These are phyloP conservation scores for Daucus carota DNA, from an alignment of 129 eudicot species.

Conservation along the genomic window DNA sequence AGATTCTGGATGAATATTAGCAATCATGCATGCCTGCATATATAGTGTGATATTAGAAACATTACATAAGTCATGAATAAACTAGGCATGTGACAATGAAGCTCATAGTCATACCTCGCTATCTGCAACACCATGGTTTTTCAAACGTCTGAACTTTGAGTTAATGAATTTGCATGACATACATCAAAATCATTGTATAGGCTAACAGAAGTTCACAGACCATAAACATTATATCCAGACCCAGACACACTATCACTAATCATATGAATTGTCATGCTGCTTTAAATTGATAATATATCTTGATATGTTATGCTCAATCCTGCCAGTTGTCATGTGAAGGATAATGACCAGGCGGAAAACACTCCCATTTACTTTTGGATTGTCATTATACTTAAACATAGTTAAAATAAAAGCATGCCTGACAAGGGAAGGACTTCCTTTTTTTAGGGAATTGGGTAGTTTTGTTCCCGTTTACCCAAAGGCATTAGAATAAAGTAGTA, in stretches of 20 bases:
- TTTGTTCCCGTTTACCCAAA: neutral
- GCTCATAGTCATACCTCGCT: constrained; percentile 58
- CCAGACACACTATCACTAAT: neutral
- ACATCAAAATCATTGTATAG: neutral
- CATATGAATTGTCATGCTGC: neutral
- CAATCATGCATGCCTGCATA: constrained; percentile 73
- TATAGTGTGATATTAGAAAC: neutral
- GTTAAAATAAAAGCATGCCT: neutral
- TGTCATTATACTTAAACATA: neutral
- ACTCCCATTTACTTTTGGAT: neutral
- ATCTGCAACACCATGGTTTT: constrained; percentile 58
- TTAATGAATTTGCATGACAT: constrained; percentile 31
- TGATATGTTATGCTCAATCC: neutral
- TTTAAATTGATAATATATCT: neutral
- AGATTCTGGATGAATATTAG: constrained; percentile 57
- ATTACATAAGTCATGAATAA: neutral
- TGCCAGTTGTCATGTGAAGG: neutral
- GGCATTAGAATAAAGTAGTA: neutral
- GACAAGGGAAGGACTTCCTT: neutral
- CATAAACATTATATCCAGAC: no score
- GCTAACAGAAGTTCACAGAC: neutral
- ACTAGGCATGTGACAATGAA: constrained; percentile 9
- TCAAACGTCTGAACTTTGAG: constrained; percentile 54
- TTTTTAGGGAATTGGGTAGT: neutral
- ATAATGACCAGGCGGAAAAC: neutral